Evolutionary conservation across 108 stramenopile species (phyloP).

Genomic region (Cyclotella atomus): DNA sequence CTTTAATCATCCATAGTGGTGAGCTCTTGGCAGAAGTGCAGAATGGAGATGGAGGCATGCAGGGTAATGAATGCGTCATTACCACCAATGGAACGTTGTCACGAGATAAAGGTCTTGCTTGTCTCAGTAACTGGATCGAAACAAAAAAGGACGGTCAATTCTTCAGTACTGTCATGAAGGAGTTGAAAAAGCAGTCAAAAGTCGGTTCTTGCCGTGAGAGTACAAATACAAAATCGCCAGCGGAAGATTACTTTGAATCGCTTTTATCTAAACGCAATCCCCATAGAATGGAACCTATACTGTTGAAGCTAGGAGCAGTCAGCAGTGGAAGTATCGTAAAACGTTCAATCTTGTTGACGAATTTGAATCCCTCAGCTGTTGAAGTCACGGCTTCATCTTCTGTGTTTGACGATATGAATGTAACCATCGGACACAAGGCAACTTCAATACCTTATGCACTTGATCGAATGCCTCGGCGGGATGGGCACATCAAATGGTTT

Average conservation of each 20-base stretch:
- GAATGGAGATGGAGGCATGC: slow-evolving; percentile 5
- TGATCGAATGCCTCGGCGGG: background rate
- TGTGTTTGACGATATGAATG: slow-evolving; percentile 68
- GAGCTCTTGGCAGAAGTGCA: slow-evolving; percentile 38
- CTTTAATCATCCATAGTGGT: slow-evolving; percentile 42
- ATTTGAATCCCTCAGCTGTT: slow-evolving; percentile 74
- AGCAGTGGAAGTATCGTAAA: slow-evolving; percentile 47
- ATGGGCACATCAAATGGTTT: slow-evolving; percentile 26
- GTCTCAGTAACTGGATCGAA: slow-evolving; percentile 32
- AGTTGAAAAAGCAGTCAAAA: background rate
- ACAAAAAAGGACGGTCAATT: slow-evolving; percentile 15
- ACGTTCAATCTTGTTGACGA: slow-evolving; percentile 62
- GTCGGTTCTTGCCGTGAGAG: background rate
- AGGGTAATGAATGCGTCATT: slow-evolving; percentile 10
- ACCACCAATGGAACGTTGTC: slow-evolving; percentile 8
- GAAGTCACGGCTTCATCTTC: slow-evolving; percentile 61
- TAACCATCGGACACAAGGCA: slow-evolving; percentile 57
- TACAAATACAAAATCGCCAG: background rate
- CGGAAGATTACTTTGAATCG: background rate
- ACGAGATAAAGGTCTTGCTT: slow-evolving; percentile 17
- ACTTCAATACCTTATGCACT: slow-evolving; percentile 41
- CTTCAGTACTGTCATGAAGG: slow-evolving; percentile 17
- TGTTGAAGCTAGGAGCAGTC: slow-evolving; percentile 69
- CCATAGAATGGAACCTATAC: slow-evolving; percentile 43
- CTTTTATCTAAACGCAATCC: background rate